Evolutionary conservation across 768 basidiomycete species (phyloP), one percentile per base, ranked within the genome.

Genomic region (Saitozyma sp.): DNA sequence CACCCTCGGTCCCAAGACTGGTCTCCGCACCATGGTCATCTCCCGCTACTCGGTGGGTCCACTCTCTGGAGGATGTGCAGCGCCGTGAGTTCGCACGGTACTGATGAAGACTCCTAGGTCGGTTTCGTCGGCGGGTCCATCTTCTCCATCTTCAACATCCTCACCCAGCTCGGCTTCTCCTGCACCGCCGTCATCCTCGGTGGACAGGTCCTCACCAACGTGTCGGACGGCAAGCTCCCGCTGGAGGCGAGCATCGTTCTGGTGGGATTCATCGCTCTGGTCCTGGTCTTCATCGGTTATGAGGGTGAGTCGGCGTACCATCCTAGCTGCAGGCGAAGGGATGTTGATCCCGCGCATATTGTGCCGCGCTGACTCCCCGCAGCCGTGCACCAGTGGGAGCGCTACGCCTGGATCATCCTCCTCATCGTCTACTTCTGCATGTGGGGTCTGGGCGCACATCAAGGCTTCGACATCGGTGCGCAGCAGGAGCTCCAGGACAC

Each of bases 151-250:
- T 72, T 86, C 6, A 86, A 86, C 67, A 84, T 85, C 65, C 69
- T 86, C 17, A 84, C 84, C 2, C 83, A 84, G 78, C 64, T 85
- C n/a, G 84, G 84, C 3, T 85, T 84, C 72, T 79, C 82, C 14
- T 80, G 81, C 17, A 82, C 80, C 0, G 80, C 82, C 14, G 83
- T 85, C n/a, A 84, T 86, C 56, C 79, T 85, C 2, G 85, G 85
- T 14, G 85, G 84, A 1, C 84, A 86, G 61, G 83, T 83, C 0
- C 81, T 55, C 9, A 81, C 82, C 6, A 83, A 82, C 10, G 78
- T 85, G 61, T 82, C 83, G 57, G 70, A 82, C 19, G 79, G 78
- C 9, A 81, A 81, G 0, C 80, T 85, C 4, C 81, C 84, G 0
- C 80, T 85, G 11, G 78, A 82, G 13, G 84, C 80, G 3, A 84